These are phyloP conservation scores for Cryptosporidium tyzzeri DNA, from an alignment of 169 alveolate genomes.

Conservation along the genomic window DNA sequence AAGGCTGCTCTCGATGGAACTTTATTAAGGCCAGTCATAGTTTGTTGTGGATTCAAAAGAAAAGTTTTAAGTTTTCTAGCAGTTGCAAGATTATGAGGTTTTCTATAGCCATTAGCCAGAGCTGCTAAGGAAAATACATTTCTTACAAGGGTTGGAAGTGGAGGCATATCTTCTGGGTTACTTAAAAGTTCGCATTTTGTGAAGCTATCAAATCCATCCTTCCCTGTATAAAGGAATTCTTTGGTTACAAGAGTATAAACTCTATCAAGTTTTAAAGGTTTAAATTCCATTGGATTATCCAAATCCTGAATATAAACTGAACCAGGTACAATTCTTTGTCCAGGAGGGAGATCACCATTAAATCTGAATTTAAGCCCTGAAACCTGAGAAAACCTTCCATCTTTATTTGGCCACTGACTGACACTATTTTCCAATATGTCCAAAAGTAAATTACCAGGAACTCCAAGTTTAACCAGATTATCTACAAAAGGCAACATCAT, in stretches of 20 bases:
- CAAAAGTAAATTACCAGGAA: constrained; percentile 81
- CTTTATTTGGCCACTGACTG: constrained; percentile 86
- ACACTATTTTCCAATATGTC: constrained; percentile 85
- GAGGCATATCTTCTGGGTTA: constrained; percentile 81
- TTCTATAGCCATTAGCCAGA: constrained; percentile 82
- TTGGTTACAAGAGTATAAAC: constrained; percentile 77
- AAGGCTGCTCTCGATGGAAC: constrained; percentile 23
- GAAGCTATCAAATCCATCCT: constrained; percentile 69
- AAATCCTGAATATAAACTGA: constrained; percentile 74
- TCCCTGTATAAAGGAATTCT: constrained; percentile 77
- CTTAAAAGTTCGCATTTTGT: constrained; percentile 78
- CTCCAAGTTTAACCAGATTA: constrained; percentile 80
- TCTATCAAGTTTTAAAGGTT: constrained; percentile 74
- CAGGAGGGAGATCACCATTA: constrained; percentile 77
- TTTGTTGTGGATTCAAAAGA: constrained; percentile 60
- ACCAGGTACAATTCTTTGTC: constrained; percentile 79
- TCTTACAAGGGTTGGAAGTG: constrained; percentile 83
- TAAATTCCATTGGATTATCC: constrained; percentile 35
- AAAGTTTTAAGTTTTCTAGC: constrained; percentile 76
- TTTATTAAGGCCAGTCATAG: constrained; percentile 51
- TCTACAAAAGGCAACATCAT: constrained; percentile 88
- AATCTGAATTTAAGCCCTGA: constrained; percentile 82
- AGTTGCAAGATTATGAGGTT: constrained; percentile 80
- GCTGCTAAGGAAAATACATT: constrained; percentile 80
- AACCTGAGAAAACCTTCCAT: constrained; percentile 89